These are phyloP conservation scores for Chrysopogon serrulatus DNA, from an alignment of 176 grass and related monocot genomes.

Conservation along the genomic window DNA sequence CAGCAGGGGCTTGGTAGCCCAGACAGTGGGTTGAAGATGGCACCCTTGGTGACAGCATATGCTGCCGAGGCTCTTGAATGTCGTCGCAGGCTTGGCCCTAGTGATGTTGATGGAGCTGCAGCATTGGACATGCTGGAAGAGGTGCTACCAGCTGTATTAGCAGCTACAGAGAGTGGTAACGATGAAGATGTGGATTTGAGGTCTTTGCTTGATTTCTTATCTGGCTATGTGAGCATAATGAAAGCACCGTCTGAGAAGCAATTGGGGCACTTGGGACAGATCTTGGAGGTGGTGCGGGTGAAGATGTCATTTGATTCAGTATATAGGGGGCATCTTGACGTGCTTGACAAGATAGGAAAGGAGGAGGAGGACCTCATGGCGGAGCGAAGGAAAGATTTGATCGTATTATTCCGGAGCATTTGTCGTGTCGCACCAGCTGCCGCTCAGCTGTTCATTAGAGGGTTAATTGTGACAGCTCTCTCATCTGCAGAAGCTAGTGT, in stretches of 20 bases:
- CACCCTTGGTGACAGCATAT: constrained; percentile 57
- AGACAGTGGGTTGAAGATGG: constrained; percentile 63
- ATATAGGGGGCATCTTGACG: constrained; percentile 78
- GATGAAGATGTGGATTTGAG: constrained; percentile 63
- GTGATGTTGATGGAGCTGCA: constrained; percentile 43
- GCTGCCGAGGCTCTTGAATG: constrained; percentile 74
- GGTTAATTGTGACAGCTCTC: constrained; percentile 50
- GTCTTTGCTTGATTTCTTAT: constrained; percentile 78
- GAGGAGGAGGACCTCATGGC: constrained; percentile 87
- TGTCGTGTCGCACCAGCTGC: constrained; percentile 77
- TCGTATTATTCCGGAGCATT: constrained; percentile 76
- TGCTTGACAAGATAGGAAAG: constrained; percentile 83
- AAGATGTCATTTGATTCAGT: constrained; percentile 75
- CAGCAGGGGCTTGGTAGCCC: constrained; percentile 47
- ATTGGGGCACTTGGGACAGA: constrained; percentile 51
- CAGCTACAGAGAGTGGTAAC: constrained; percentile 56
- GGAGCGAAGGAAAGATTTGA: constrained; percentile 78
- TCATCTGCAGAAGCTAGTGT: constrained; percentile 67
- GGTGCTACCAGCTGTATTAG: constrained; percentile 76
- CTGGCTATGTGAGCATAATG: constrained; percentile 71
- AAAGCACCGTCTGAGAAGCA: constrained; percentile 82
- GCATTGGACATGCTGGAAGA: constrained; percentile 80
- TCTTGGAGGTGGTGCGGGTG: constrained; percentile 69
- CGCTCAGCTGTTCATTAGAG: constrained; percentile 74
- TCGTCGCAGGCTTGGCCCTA: constrained; percentile 58